Base-by-base conservation (phyloP, 345 rosid genomes). In the Brassica rapa region DNA sequence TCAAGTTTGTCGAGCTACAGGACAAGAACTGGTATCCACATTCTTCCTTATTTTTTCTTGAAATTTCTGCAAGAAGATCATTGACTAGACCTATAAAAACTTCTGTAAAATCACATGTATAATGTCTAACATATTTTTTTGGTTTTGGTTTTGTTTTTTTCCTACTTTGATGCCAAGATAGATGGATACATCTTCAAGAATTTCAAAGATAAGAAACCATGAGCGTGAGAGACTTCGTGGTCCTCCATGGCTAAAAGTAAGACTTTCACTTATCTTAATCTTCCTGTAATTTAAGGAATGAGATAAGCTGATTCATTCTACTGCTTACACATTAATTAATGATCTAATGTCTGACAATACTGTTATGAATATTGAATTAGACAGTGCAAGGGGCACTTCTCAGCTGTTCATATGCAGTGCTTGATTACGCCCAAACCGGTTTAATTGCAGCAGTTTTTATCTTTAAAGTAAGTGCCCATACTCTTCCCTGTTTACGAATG, bases 1-100 rank as follows among this genome's bases (percentile, higher is more conserved):
- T 77, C 98, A 96, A 84, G 97, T 96, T 77, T 91, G 98, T 85
- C 94, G 99, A 84, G 99, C 98, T 56, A 91, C 99, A 39, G 99
- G 98, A 41, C 97, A 96, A 88, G 99, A 96, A 80, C 85, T 96
- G 97, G 98, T 91, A 90, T 65, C 14, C 19, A 23, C 76, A 27
- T 85, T 74, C 33, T 37, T 64, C 63, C 32, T 70, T 59, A 75
- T 63, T 68, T 25, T 25, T 81, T 14, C 53, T 33, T 16, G 32
- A 24, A 10, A 73, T 59, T 66, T 79, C 25, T 9, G 27, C 68
- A 29, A 30, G 51, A 60, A 59, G 9, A 30, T 76, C 46, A 67
- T 76, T 1, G 16, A 39, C 61, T 60, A 14, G 68, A 76, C 14
- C 62, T 69, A 6, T 60, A 69, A 19, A 46, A 66, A 39, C 33